Evolutionary conservation across 768 basidiomycete genomes (phyloP), one percentile per base, ranked within the genome.

Genomic region (Serendipita vermifera): DNA sequence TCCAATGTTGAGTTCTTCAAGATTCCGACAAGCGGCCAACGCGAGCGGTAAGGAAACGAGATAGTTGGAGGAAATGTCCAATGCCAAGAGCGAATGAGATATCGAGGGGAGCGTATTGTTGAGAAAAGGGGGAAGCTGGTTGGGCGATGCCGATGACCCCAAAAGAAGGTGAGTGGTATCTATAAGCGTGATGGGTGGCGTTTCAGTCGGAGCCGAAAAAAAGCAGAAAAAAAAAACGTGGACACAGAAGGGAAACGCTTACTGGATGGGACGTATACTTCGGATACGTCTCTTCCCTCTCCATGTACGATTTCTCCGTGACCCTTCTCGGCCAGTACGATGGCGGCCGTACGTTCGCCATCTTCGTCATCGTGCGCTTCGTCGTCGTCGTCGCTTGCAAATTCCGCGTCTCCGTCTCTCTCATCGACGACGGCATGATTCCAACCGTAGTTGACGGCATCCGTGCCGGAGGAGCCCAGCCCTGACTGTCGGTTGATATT

Each of bases 131-230:
- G 87, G 84, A 57, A 97, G 77, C 53, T 77, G 79, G 62, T 82
- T 87, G 33, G 86, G 87, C 2, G 82, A 87, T 58, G 70, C 74
- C 1, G 84, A 86, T 17, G 82, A 82, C n/a, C 87, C 82, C 36
- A 99, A 78, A 29, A 97, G 76, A 46, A 99, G 77, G 75, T 99
- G 94, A 0, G 94, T 99, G 17, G 91, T 91, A 15, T 85, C 94
- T 97, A 64, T 41, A 26, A 51, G 26, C 11, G 17, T 29, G 20
- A 35, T 57, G 56, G 46, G 27, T 54, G 17, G 26, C 26, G 51
- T 58, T 32, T 31, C 33, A 35, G 26, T 33, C 62, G 57, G n/a
- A 33, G 55, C 4, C 26, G 48, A 22, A 5, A 6, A 20, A 41
- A 35, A 3, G 32, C 20, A 39, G 38, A 31, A 24, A 22, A 33